phyloP scores from a whole-genome alignment of 495 filamentous ascomycete genomes.

The Friedmanniomyces simplex region DNA sequence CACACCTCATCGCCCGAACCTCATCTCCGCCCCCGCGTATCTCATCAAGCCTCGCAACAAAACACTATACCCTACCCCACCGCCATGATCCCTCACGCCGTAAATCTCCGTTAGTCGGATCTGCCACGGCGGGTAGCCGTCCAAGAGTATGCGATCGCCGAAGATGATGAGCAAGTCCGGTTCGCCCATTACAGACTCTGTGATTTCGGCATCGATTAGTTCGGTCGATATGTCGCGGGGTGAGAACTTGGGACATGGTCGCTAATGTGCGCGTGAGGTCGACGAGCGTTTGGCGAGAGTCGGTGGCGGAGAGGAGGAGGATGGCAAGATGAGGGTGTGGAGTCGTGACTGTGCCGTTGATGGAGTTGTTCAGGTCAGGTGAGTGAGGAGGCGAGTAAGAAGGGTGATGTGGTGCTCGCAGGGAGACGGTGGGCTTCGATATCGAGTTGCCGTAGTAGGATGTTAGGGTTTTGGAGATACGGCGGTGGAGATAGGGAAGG shows the following conservation, averaged over 20 bases:
- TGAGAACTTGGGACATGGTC: constrained; percentile 82
- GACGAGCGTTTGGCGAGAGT: constrained; percentile 85
- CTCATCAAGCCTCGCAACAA: constrained; percentile 76
- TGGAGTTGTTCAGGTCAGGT: constrained; percentile 19
- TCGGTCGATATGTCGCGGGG: constrained; percentile 70
- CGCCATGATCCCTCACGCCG: constrained; percentile 56
- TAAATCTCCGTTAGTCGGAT: constrained; percentile 88
- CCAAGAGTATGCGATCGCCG: constrained; percentile 64
- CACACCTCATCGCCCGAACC: constrained; percentile 82
- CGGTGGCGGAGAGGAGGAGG: constrained; percentile 79
- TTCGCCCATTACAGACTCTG: constrained; percentile 61
- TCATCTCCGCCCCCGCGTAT: constrained; percentile 79
- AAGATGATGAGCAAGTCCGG: constrained; percentile 87
- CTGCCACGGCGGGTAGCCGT: constrained; percentile 96
- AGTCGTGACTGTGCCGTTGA: background rate
- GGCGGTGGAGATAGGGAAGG: constrained; percentile 63
- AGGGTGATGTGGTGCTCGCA: constrained; percentile 66
- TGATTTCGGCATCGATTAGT: constrained; percentile 82
- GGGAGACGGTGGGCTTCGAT: constrained; percentile 46
- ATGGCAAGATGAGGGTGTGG: constrained; percentile 50
- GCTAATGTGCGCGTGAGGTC: constrained; percentile 91
- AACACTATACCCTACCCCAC: constrained; percentile 77
- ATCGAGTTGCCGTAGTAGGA: constrained; percentile 76
- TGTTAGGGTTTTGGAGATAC: constrained; percentile 61
- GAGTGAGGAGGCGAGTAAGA: constrained; percentile 37